Conservation (phyloP, 2,329 filamentous ascomycete species). For the Trematosphaeria pertusa region DNA sequence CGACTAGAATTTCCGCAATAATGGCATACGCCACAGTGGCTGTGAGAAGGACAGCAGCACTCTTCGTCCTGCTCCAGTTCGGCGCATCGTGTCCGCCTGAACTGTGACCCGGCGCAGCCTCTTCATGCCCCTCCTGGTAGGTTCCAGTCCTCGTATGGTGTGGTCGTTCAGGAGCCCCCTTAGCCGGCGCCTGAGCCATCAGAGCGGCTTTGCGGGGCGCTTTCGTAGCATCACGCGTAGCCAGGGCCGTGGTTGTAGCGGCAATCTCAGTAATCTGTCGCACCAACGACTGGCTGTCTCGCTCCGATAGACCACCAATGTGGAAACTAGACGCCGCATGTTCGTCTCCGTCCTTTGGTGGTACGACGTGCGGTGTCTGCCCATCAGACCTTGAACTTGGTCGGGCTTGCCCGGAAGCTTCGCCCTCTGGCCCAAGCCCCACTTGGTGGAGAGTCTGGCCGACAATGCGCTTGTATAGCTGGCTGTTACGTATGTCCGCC, state of each 20-base stretch:
- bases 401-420: conserved; percentile 50
- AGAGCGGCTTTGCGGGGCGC: conserved; percentile 59
- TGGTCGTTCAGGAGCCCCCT: conserved; percentile 48
- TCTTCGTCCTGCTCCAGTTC: conserved; percentile 95
- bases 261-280: conserved; percentile 93
- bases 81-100: conserved; percentile 87
- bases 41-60: conserved; percentile 83
- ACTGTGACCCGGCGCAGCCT: conserved; percentile 55
- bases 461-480: conserved; percentile 90
- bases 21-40: conserved; percentile 94
- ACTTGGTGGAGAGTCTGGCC: conserved; percentile 88
- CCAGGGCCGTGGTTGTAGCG: conserved; percentile 86
- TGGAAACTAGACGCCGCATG: conserved; percentile 53
- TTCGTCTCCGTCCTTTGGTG: conserved; percentile 42
- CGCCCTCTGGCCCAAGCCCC: conserved; percentile 67
- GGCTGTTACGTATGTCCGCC: conserved; percentile 80
- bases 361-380: conserved; percentile 44
- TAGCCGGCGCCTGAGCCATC: conserved; percentile 44
- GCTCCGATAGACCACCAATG: conserved; percentile 74
- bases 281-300: conserved; percentile 80
- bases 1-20: conserved; percentile 95
- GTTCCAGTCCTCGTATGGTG: conserved; percentile 47
- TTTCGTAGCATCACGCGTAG: conserved; percentile 75
- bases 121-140: conserved; percentile 53
- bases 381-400: conserved; percentile 31